Evolutionary conservation across 208 protist species (phyloP), one percentile per base, ranked within the genome.

Genomic region (Trypanosomatidae sp.): DNA sequence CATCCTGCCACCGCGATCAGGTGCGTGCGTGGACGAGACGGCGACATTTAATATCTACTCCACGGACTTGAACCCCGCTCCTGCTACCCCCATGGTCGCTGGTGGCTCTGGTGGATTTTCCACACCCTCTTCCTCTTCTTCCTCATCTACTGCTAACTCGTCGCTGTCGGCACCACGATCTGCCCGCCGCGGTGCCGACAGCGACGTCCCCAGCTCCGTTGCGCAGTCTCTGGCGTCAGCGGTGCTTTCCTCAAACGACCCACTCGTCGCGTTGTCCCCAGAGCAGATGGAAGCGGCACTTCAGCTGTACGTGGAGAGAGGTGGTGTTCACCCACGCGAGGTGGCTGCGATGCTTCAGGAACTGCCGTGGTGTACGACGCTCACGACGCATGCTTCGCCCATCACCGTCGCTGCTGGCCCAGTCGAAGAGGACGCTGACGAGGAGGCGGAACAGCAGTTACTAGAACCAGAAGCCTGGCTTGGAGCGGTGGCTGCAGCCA

Each of bases 261-360:
- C 62, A 43, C 65, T 75, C 30, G 46, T 39, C 17, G 8, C 41
- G 0, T 65, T 85, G 17, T 41, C 70, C 19, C 58, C 64, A 15
- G 73, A 28, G 58, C 60, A 82, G 50, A 49, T 78, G 47, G 80
- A 83, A 44, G 44, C 39, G 15, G 73, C 74, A 12, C 70, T 89
- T 28, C 72, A 82, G 66, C 53, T 85, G n/a, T 89, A 86, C 76
- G 56, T 86, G 0, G 65, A 78, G 7, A 28, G 64, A 0, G 81
- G 71, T 43, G 80, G 84, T 25, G 47, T 84, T 3, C 36, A 58
- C 39, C 13, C 41, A 7, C 17, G 33, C 43, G 79, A 82, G 60
- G 76, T 76, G 13, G 3, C 43, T 3, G 39, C n/a, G 1, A 1
- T 65, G 33, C 66, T 76, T 3, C 36, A 41, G 25, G 58, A 13